Base-by-base conservation (phyloP, 2,329 filamentous ascomycete species). In the Geoglossum cookeanum region DNA sequence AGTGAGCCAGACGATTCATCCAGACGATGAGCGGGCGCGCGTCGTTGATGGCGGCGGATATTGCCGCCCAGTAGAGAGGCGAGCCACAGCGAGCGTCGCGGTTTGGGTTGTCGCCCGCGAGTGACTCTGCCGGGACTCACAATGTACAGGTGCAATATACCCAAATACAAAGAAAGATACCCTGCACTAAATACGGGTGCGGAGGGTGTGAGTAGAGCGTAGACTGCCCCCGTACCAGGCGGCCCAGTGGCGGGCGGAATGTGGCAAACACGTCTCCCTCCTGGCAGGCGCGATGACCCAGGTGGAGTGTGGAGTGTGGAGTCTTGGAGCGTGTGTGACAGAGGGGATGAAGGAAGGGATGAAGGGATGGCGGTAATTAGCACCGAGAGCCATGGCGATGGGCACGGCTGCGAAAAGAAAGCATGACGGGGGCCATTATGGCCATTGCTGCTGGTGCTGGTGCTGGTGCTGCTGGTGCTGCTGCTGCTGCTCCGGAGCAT, bases 341-440 rank as follows among this genome's bases (percentile, higher is more conserved):
- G 22, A 22, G 2, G 22, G 22, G 22, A 22, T 22, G 29, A 22
- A 29, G 29, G 29, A 22, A 29, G 29, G 22, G 29, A 49, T 49
- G 48, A 52, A 32, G 17, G 6, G 13, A 33, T 30, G 22, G 47
- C 48, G 48, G 33, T 33, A 52, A 52, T 33, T 27, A 49, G 22
- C 22, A 22, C 22, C 22, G 22, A 22, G 22, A 22, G 47, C 47
- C 17, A 17, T 29, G 48, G 48, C 32, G 33, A 33, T 52, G 17
- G 48, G 29, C 48, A 52, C 48, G 48, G 48, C 48, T 52, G 48
- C 33, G 48, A 32, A 52, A 52, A 52, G 27, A 52, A 22, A 52
- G 33, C 33, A 33, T 52, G 48, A 52, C 48, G 29, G 48, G 48
- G 48, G 48, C 27, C 48, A 32, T 33, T 52, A 52, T 52, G 32